Base-by-base conservation (phyloP, 768 basidiomycete species). In the Podaxis rugospora region DNA sequence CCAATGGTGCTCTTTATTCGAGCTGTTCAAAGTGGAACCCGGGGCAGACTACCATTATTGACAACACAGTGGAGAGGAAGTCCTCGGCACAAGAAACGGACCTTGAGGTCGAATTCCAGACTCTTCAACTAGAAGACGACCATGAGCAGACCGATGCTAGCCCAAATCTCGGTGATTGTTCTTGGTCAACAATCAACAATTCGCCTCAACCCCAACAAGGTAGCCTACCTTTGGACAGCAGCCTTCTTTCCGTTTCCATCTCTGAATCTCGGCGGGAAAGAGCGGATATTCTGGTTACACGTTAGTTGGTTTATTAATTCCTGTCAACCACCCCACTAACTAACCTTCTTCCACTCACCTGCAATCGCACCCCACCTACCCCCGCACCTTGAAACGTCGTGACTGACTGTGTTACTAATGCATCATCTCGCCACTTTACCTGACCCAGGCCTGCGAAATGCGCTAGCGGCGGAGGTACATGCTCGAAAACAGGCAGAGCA, bases 401-500 rank as follows among this genome's bases (percentile, higher is more conserved):
- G 7, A 39, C 9, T 37, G 23, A 18, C 23, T 40, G 14, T 25
- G 14, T 25, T 21, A 28, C 28, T 40, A 57, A 51, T 27, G 35
- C 16, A 59, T 51, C 36, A 18, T 11, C 11, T 11, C 4, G 21
- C n/a, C 25, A 1, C 52, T 50, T 54, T 5, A 18, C 50, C 46
- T 23, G 21, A 39, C 36, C 23, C 23, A 61, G 59, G 46, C 6
- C 39, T 61, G 28, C 59, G 40, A 49, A 53, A 18, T 18, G 59
- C 59, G 16, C 52, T 61, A 55, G 52, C 46, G 35, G 53, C 42
- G 40, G 59, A 61, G 21, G 36, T 23, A 11, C 42, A 28, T 18
- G 53, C 59, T 28, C 59, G 59, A n/a, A 53, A 54, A 23, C 52
- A 39, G 6, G 59, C 59, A 23, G 59, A 61, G 36, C 46, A 49